These are phyloP conservation scores for Lipomyces japonicus DNA, from an alignment of 805 yeast genomes.

Conservation along the genomic window DNA sequence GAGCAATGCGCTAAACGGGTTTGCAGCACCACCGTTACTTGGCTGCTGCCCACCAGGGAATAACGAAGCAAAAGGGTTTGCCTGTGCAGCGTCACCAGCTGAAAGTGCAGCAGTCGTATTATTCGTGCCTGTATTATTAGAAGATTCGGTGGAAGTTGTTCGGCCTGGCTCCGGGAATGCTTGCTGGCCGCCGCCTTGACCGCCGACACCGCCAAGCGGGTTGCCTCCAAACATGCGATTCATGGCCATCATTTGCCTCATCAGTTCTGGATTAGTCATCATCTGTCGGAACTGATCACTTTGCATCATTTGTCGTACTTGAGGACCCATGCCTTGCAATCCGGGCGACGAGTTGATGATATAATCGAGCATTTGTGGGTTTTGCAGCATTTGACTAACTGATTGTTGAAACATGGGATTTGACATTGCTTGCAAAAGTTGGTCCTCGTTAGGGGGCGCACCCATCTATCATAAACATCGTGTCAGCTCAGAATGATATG, in stretches of 20 bases:
- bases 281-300: constrained; percentile 77
- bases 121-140: constrained; percentile 27
- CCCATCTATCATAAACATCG: constrained; percentile 46
- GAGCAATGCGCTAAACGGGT: constrained; percentile 39
- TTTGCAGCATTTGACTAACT: constrained; percentile 74
- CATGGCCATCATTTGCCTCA: constrained; percentile 78
- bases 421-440: constrained; percentile 68
- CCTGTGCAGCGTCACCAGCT: constrained; percentile 31
- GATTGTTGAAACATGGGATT: constrained; percentile 78
- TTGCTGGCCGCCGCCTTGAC: constrained; percentile 31
- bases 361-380: constrained; percentile 84
- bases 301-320: constrained; percentile 79
- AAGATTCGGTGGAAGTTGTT: constrained; percentile 24
- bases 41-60: constrained; percentile 43
- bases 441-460: constrained; percentile 70
- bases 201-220: constrained; percentile 31
- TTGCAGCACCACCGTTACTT: constrained; percentile 37
- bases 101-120: constrained; percentile 31
- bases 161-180: constrained; percentile 38
- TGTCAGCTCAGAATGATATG: not conserved
- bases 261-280: constrained; percentile 77
- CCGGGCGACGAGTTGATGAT: constrained; percentile 81
- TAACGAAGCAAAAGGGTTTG: constrained; percentile 54
- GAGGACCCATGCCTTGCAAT: constrained; percentile 78
- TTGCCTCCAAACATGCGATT: constrained; percentile 45